Percentiles rank a stretch among this genome's conserved stretches.
These are phyloP conservation scores for Phytopythium chamaehyphon DNA, from an alignment of 352 stramenopile genomes.

Conservation along the genomic window DNA sequence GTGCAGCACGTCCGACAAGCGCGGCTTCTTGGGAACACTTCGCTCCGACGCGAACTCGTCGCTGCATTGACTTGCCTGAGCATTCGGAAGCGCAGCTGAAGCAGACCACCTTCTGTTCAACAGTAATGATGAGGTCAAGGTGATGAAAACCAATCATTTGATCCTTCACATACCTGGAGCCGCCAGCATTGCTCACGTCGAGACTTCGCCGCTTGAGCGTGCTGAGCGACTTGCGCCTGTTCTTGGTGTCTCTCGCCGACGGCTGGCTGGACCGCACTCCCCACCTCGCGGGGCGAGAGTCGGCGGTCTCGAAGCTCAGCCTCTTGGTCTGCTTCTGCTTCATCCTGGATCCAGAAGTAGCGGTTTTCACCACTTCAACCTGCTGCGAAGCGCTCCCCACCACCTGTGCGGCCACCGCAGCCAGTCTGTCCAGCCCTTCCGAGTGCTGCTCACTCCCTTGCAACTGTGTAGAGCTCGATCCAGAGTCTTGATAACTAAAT, in stretches of 20 bases:
- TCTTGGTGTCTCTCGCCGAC: conserved; percentile 23
- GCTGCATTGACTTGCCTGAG: not conserved
- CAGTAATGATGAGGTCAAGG: too few species aligned
- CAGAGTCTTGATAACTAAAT: too few species aligned
- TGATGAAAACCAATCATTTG: too few species aligned
- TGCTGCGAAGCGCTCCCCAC: too few species aligned
- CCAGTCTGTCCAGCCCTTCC: too few species aligned
- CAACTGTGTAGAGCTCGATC: too few species aligned
- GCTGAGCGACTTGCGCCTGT: conserved; percentile 31
- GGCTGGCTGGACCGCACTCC: conserved; percentile 12
- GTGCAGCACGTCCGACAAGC: conserved; percentile 52
- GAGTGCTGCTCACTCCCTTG: too few species aligned
- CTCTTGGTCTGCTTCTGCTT: conserved; percentile 11
- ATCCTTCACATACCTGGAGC: not conserved
- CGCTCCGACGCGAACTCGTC: not conserved
- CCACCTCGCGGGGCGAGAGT: conserved; percentile 49
- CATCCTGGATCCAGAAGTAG: too few species aligned
- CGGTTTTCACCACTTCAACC: too few species aligned
- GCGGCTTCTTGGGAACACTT: conserved; percentile 17
- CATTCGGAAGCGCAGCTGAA: conserved; percentile 1
- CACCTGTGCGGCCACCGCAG: too few species aligned
- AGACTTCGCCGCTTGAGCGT: conserved; percentile 19
- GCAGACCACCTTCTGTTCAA: conserved; percentile 20
- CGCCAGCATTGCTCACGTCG: not conserved
- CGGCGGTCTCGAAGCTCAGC: conserved; percentile 41